A percentile compares a stretch with the other conserved stretches of the same genome.
phyloP scores from a whole-genome alignment of 306 rosid species.

The Rubus idaeus region DNA sequence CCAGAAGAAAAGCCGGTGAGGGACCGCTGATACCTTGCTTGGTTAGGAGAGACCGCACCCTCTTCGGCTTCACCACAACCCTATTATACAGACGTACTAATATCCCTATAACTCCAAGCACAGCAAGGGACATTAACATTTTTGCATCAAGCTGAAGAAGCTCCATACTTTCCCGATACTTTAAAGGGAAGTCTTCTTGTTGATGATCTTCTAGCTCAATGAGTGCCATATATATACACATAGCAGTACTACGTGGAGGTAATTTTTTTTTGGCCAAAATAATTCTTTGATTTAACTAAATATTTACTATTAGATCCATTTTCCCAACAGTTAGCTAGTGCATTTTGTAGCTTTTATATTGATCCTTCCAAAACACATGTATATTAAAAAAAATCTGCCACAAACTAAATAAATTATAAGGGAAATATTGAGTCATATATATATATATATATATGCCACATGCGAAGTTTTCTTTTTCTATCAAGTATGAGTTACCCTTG shows the following conservation, averaged over 20 bases:
- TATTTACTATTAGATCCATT: too few relatives aligned
- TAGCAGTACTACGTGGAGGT: background rate
- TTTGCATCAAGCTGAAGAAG: constrained; percentile 21
- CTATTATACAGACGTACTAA: constrained; percentile 13
- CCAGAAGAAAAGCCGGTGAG: constrained; percentile 36
- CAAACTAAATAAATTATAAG: too few relatives aligned
- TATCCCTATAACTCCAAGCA: constrained; percentile 19
- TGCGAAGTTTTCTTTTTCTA: too few relatives aligned
- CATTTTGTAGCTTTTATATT: too few relatives aligned
- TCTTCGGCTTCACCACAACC: constrained; percentile 29
- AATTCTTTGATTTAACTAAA: too few relatives aligned
- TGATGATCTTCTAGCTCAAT: background rate
- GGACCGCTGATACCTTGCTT: constrained; percentile 54
- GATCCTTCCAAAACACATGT: too few relatives aligned
- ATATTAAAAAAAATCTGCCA: too few relatives aligned
- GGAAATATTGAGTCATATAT: too few relatives aligned
- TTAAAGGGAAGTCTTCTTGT: background rate
- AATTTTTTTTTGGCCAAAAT: too few relatives aligned
- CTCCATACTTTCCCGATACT: constrained; percentile 1
- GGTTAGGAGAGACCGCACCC: constrained; percentile 28
- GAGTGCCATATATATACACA: background rate
- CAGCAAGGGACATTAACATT: constrained; percentile 12
- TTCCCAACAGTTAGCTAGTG: too few relatives aligned
- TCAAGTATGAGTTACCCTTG: too few relatives aligned
- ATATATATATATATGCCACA: too few relatives aligned